Base-by-base conservation (phyloP, 495 filamentous ascomycete species). In the Penicillium mononematosum region DNA sequence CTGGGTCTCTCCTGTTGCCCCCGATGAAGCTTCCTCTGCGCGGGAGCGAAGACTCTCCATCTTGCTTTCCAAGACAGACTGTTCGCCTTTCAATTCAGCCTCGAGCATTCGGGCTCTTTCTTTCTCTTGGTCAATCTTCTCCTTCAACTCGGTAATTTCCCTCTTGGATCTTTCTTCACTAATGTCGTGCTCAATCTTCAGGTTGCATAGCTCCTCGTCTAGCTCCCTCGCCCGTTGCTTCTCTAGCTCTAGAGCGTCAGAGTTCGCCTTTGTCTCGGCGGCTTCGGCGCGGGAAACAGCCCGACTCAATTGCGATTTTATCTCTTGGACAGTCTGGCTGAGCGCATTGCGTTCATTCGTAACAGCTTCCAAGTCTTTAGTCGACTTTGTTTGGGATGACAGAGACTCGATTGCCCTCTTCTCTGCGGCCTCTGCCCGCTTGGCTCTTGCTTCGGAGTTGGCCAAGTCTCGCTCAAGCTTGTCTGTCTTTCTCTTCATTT, bases 21-120 rank as follows among this genome's bases (percentile, higher is more conserved):
- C 88, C 5, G 91, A 91, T 0, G 91, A 92, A 4, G 86, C 90
- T 69, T 99, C 95, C 75, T 99, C 95, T 9, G 89, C 91, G 20
- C 88, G 81, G 19, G 85, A 81, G 17, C 95, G 85, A 66, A 96
- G 83, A 38, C 88, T 87, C 66, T 99, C 95, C 63, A 98, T 80
- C 65, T 94, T 94, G 64, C 87, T 88, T 73, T 99, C 95, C 63
- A 97, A 79, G 31, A 85, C 80, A 27, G 78, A 77, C 41, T 92
- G 87, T 71, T 99, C 95, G 16, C 80, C 82, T 63, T 89, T 91
- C 65, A 94, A 74, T 68, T 97, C 95, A 8, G 86, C 69, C 64
- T 98, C 92, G 10, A 84, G 69, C 17, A 84, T 78, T 7, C 81
- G 80, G 3, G 86, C 83, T 36, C 84, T 84, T 69, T 96, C 90